Base-by-base conservation (phyloP, 768 basidiomycete species). In the Gymnopilus dilepis region DNA sequence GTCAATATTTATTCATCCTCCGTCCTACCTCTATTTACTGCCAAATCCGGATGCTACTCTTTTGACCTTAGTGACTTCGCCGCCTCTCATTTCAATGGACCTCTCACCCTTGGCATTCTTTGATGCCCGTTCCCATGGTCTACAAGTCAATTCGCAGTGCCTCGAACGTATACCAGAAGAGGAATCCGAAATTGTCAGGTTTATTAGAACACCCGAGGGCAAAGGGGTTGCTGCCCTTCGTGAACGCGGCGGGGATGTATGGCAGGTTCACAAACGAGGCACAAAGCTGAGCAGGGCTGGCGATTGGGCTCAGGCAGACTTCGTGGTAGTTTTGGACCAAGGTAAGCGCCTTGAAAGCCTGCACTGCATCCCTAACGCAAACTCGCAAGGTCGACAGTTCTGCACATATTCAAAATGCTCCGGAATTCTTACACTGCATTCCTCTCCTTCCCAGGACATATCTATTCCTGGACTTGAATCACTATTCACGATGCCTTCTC, bases 141-240 rank as follows among this genome's bases (percentile, higher is more conserved):
- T 94, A 28, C 72, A 61, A 40, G 71, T 83, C 17, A 70, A 74
- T 59, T 79, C 83, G 6, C 75, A 75, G 28, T 76, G 78, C 54
- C 61, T 79, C 21, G 75, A 80, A 15, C 76, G 74, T 26, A 64
- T 77, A 34, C 70, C 74, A 21, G 73, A 75, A 56, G 86, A 89
- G 65, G 82, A 86, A 41, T 76, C 79, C 13, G 76, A 78, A 42
- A 84, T 94, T 59, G 66, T 80, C 12, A 80, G 82, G 37, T 88
- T 94, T 65, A 85, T 91, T 37, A 82, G 93, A 62, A 94, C 92
- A 2, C 89, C 91, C 1, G 89, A 93, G 60, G 93, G 93, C 1
- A 81, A 80, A 55, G 92, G 90, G 6, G 81, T 95, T 34, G 91
- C 85, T 12, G 84, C 89, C 13, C 75, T 90, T 31, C 85, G 90